These are phyloP conservation scores for Solanum appendiculatum DNA, from an alignment of 257 asterid species.

Conservation along the genomic window DNA sequence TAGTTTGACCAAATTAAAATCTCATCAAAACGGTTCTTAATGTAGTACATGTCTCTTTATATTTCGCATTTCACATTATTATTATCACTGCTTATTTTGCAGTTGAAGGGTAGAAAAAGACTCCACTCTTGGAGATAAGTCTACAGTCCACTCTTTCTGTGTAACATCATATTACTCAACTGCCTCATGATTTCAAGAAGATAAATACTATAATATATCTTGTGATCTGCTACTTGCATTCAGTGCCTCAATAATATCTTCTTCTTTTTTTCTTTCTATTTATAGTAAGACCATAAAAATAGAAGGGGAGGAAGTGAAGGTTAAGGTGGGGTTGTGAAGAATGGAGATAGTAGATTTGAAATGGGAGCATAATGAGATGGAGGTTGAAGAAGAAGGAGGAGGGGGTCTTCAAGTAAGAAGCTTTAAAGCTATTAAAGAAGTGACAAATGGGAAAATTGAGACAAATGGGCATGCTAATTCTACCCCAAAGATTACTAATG, in stretches of 20 bases:
- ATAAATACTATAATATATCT: not conserved
- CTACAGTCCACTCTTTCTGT: not conserved
- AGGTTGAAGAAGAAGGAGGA: conserved; percentile 31
- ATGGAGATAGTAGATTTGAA: conserved; percentile 41
- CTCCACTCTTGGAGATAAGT: not conserved
- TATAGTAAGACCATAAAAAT: not conserved
- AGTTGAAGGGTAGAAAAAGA: not conserved
- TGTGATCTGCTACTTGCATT: not conserved
- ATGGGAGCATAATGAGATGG: conserved; percentile 21
- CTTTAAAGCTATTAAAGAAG: conserved; percentile 16
- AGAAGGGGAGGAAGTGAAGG: not conserved
- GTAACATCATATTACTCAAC: not conserved
- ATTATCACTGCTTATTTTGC: not conserved
- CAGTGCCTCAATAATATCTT: not conserved
- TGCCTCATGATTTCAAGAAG: not conserved
- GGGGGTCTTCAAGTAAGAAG: conserved; percentile 20
- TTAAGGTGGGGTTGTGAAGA: conserved; percentile 8
- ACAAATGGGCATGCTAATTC: conserved; percentile 15
- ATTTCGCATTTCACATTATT: not conserved
- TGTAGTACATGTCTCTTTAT: not conserved
- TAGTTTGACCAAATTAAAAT: too few relatives aligned
- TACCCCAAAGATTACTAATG: conserved; percentile 10
- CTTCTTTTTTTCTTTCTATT: not conserved
- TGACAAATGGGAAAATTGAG: conserved; percentile 3
- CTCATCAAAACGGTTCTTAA: too few relatives aligned